Base-by-base conservation (phyloP, 768 basidiomycete species). In the Tylopilus intermedius region DNA sequence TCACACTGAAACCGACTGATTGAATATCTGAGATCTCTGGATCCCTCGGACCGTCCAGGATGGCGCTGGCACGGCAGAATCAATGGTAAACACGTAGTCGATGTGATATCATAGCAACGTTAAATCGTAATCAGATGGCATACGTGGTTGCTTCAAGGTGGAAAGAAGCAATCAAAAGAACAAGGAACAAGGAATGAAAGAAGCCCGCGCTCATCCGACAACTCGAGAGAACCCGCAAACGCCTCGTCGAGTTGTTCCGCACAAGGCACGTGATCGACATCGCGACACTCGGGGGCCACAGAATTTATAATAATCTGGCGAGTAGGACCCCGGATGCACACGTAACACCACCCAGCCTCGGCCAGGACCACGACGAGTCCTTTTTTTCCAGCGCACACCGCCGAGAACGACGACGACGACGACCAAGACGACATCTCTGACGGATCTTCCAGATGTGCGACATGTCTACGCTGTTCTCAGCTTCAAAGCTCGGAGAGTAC, bases 401-500 rank as follows among this genome's bases (percentile, higher is more conserved):
- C 38, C 29, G 38, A 41, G 21, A 22, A 54, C 35, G 29, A 39
- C 27, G 21, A 55, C 53, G 22, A 54, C 55, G 47, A 54, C 48
- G 29, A 65, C 32, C 32, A 55, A 38, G 13, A 48, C 35, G 33
- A 54, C 10, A 44, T 30, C 49, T 1, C 7, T 22, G 22, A 60
- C 59, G 58, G 60, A 53, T 37, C 58, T 47, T 56, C 18, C 50
- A 57, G 45, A 69, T 69, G 67, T 57, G 33, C 58, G 67, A 66
- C 53, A 51, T 44, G n/a, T n/a, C 18, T 13, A 55, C 21, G 47
- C 57, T 69, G 33, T 81, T 75, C 62, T 73, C 86, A 11, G 75
- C 85, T 9, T 82, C 84, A 14, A 86, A 86, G 74, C 83, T 96
- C 30, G 94, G 95, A 42, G 89, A 94, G 74, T 97, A 97, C 71